phyloP scores from a whole-genome alignment of 2,329 filamentous ascomycete species.

The Knufia petricola region DNA sequence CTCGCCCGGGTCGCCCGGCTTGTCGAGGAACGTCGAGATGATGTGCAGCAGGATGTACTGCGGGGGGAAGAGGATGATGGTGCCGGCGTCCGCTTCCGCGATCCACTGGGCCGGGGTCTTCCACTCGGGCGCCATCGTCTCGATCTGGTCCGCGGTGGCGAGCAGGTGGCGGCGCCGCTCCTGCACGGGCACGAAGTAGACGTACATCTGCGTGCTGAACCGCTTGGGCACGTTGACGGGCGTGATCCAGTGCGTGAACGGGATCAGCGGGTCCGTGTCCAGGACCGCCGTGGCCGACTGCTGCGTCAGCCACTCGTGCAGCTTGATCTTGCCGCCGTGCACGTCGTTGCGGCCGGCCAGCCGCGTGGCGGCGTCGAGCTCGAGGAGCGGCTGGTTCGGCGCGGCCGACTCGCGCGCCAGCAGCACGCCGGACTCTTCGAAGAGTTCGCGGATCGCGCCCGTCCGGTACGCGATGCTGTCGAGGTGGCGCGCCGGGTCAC shows the following conservation, averaged over 20 bases:
- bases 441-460: slow-evolving; percentile 80
- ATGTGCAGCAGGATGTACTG: slow-evolving; percentile 58
- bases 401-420: slow-evolving; percentile 46
- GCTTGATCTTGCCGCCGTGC: slow-evolving; percentile 56
- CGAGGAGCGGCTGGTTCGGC: slow-evolving; percentile 38
- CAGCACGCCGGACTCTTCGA: slow-evolving; percentile 88
- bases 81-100: slow-evolving; percentile 48
- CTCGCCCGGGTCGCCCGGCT: slow-evolving; percentile 23
- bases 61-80: slow-evolving; percentile 81
- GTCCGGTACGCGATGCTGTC: slow-evolving; percentile 68
- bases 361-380: slow-evolving; percentile 53
- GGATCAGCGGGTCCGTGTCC: slow-evolving; percentile 59
- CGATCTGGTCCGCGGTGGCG: slow-evolving; percentile 56
- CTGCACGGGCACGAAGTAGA: slow-evolving; percentile 47
- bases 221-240: slow-evolving; percentile 54
- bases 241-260: slow-evolving; percentile 89
- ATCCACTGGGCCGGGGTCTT: slow-evolving; percentile 63
- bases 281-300: slow-evolving; percentile 29
- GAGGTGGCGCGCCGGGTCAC: slow-evolving; percentile 46
- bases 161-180: slow-evolving; percentile 42
- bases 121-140: slow-evolving; percentile 69
- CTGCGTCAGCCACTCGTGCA: slow-evolving; percentile 53
- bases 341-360: slow-evolving; percentile 59
- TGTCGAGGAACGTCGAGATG: slow-evolving; percentile 40
- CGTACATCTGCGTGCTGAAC: slow-evolving; percentile 94